Conservation (phyloP, 768 basidiomycete species). For the Coprinellus micaceus region DNA sequence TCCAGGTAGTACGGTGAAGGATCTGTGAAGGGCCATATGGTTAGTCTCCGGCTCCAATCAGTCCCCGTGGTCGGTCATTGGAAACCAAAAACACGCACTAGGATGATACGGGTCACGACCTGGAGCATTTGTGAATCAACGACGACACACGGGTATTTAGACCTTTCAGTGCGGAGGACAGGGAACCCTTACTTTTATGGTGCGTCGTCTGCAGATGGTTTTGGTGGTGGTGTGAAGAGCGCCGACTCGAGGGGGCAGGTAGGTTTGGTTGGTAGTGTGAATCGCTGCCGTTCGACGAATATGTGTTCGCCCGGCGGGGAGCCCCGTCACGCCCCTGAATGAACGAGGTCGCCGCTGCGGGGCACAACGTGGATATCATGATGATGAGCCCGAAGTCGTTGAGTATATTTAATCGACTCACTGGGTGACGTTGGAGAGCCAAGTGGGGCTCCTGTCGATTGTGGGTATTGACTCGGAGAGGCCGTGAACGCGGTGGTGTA, state of each 20-base stretch:
- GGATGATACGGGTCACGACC: slow-evolving; percentile 6
- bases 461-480: neutral
- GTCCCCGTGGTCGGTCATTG: no score
- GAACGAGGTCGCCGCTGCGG: no score
- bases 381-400: neutral
- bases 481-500: neutral
- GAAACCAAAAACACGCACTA: neutral
- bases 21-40: neutral
- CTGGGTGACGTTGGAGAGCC: neutral
- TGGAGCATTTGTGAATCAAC: neutral
- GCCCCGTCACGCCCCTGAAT: no score
- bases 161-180: slow-evolving; percentile 2
- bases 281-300: neutral
- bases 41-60: neutral
- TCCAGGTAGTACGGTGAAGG: neutral
- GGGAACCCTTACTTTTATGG: slow-evolving; percentile 9
- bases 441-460: neutral
- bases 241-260: neutral
- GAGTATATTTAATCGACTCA: neutral
- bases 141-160: slow-evolving; percentile 28
- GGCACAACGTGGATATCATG: no score
- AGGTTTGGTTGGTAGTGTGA: neutral
- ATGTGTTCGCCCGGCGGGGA: no score
- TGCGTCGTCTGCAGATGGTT: neutral
- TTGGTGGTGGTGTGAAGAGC: neutral